Percentiles rank a stretch among this genome's conserved stretches.
These are phyloP conservation scores for Punctularia strigosozonata DNA, from an alignment of 768 basidiomycete genomes.

Conservation along the genomic window DNA sequence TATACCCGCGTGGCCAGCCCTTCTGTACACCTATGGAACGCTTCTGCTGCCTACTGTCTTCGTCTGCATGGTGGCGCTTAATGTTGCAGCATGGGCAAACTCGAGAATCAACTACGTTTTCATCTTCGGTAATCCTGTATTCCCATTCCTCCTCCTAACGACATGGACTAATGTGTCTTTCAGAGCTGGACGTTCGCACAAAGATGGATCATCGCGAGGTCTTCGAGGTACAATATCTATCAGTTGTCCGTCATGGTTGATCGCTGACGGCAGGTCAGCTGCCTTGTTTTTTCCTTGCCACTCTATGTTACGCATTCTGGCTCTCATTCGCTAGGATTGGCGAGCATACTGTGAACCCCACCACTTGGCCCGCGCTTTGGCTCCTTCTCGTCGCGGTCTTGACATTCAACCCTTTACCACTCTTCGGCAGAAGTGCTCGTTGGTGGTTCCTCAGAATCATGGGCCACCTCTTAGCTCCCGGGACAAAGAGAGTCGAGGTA, in stretches of 20 bases:
- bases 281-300: slow-evolving; percentile 67
- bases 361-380: slow-evolving; percentile 78
- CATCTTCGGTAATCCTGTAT: slow-evolving; percentile 56
- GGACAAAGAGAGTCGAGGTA: slow-evolving; percentile 67
- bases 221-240: slow-evolving; percentile 34
- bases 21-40: slow-evolving; percentile 72
- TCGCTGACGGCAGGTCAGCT: slow-evolving; percentile 30
- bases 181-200: slow-evolving; percentile 61
- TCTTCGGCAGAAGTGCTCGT: slow-evolving; percentile 50
- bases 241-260: not conserved
- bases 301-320: slow-evolving; percentile 75
- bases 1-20: slow-evolving; percentile 59
- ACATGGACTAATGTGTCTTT: slow-evolving; percentile 2
- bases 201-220: slow-evolving; percentile 74
- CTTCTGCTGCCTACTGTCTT: slow-evolving; percentile 68
- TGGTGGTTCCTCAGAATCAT: slow-evolving; percentile 72
- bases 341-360: slow-evolving; percentile 40
- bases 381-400: slow-evolving; percentile 45
- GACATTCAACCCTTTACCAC: slow-evolving; percentile 67
- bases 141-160: not conserved
- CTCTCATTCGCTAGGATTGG: slow-evolving; percentile 67
- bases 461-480: slow-evolving; percentile 54
- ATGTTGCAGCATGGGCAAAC: slow-evolving; percentile 65
- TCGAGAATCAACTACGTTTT: slow-evolving; percentile 89
- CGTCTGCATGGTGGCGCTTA: slow-evolving; percentile 67